A percentile compares a stretch with the other conserved stretches of the same genome.
These are phyloP conservation scores for Erodium texanum DNA, from an alignment of 441 rosid genomes.

Conservation along the genomic window DNA sequence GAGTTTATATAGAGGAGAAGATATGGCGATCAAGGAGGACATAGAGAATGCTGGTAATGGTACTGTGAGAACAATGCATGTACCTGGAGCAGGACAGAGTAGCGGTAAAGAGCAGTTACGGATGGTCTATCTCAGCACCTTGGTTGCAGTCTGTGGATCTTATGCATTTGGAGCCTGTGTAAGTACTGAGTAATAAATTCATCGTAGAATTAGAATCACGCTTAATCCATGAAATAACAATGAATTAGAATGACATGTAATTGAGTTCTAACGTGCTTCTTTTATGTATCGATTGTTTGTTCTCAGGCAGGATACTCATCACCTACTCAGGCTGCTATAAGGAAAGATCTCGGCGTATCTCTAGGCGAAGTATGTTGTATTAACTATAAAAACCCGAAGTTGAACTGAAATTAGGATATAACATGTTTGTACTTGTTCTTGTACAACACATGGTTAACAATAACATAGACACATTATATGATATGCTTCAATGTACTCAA, in stretches of 20 bases:
- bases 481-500: neutral
- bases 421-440: neutral
- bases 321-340: conserved; percentile 69
- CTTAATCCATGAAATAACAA: neutral
- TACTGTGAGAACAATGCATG: conserved; percentile 16
- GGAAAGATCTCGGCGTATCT: conserved; percentile 49
- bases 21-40: conserved; percentile 37
- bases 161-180: conserved; percentile 84
- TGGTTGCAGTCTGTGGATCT: conserved; percentile 81
- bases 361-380: conserved; percentile 47
- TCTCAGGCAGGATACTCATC: conserved; percentile 90
- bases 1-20: conserved; percentile 10
- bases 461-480: neutral
- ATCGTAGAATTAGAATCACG: neutral
- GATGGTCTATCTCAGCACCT: conserved; percentile 79
- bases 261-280: too few relatives aligned
- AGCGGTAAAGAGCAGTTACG: conserved; percentile 34
- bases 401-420: neutral
- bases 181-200: conserved; percentile 21
- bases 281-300: conserved; percentile 10
- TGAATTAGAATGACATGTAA: too few relatives aligned
- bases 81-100: conserved; percentile 12
- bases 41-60: conserved; percentile 14
- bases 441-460: too few relatives aligned
- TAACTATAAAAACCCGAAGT: neutral